Evolutionary conservation across 139 green algal species (phyloP), one percentile per base, ranked within the genome.

Genomic region (Chlorella sp.): DNA sequence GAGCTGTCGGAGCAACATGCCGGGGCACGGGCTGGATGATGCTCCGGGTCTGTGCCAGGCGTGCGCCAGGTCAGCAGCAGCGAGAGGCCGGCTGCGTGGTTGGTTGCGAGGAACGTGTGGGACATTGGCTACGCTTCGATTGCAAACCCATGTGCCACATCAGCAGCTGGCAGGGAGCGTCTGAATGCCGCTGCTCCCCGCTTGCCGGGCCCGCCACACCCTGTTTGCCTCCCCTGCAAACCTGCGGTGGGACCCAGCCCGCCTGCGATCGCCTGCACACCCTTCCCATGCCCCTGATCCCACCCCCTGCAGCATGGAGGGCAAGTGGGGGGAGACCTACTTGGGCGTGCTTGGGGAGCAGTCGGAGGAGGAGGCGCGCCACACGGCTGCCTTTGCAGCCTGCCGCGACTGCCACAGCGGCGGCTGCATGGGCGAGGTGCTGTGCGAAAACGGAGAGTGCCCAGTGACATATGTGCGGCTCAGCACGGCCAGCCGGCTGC

Each of bases 341-440:
- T 5, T 94, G 22, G 40, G 78, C 0, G 34, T 84, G 32, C 16
- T 87, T 30, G 37, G 86, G 28, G 83, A 94, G 32, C 83, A 86
- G n/a, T 61, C 83, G 7, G 57, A 5, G 28, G 42, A 48, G 16
- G 92, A 91, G 60, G 69, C 88, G 14, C 78, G 61, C 24, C 82
- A 89, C 14, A 64, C 79, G 12, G 42, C 61, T 0, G 88, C 92
- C 0, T 18, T 80, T 18, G 78, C 91, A 2, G 86, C 88, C 19
- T 98, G 96, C 90, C 68, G 90, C 60, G 21, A 28, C 32, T 98
- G 96, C 91, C 95, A 98, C 89, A 94, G 86, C 28, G 96, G 94
- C 12, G 94, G 91, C 2, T 39, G 88, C 28, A 40, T 76, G 3
- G 93, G 94, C 30, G 7, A 48, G 0, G 61, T 98, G 34, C 69